Conservation (phyloP, 495 filamentous ascomycete genomes). For the Extremus antarcticus region DNA sequence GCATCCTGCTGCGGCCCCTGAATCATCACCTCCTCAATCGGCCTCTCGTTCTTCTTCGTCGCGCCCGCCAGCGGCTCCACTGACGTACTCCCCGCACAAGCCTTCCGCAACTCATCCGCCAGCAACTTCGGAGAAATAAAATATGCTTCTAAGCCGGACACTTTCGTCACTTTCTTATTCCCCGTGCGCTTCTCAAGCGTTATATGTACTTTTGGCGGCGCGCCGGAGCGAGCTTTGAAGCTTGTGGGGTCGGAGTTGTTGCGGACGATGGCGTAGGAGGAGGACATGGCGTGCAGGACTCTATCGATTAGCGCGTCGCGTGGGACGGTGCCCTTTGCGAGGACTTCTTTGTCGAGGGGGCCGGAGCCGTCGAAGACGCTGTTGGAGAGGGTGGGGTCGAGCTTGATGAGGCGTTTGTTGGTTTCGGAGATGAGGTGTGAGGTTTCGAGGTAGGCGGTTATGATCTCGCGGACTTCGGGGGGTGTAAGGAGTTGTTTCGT, state of each 20-base stretch:
- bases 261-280: slow-evolving; percentile 50
- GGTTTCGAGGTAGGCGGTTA: slow-evolving; percentile 40
- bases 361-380: slow-evolving; percentile 42
- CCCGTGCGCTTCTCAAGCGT: slow-evolving; percentile 55
- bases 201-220: slow-evolving; percentile 48
- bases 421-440: slow-evolving; percentile 39
- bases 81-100: slow-evolving; percentile 60
- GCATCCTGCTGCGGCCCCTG: slow-evolving; percentile 57
- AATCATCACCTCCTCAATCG: slow-evolving; percentile 59
- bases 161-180: slow-evolving; percentile 57
- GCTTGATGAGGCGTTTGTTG: slow-evolving; percentile 54
- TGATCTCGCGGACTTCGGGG: slow-evolving; percentile 42
- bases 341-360: slow-evolving; percentile 43
- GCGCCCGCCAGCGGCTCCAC: slow-evolving; percentile 50
- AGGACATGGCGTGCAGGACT: slow-evolving; percentile 39
- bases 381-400: slow-evolving; percentile 54
- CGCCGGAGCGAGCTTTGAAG: slow-evolving; percentile 53
- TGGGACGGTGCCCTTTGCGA: slow-evolving; percentile 48
- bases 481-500: slow-evolving; percentile 43
- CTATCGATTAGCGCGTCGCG: slow-evolving; percentile 55
- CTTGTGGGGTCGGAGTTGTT: slow-evolving; percentile 33
- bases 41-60: slow-evolving; percentile 42
- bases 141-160: slow-evolving; percentile 53
- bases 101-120: slow-evolving; percentile 60
- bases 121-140: slow-evolving; percentile 48